phyloP scores from a whole-genome alignment of 257 asterid species.

The Catharanthus roseus region DNA sequence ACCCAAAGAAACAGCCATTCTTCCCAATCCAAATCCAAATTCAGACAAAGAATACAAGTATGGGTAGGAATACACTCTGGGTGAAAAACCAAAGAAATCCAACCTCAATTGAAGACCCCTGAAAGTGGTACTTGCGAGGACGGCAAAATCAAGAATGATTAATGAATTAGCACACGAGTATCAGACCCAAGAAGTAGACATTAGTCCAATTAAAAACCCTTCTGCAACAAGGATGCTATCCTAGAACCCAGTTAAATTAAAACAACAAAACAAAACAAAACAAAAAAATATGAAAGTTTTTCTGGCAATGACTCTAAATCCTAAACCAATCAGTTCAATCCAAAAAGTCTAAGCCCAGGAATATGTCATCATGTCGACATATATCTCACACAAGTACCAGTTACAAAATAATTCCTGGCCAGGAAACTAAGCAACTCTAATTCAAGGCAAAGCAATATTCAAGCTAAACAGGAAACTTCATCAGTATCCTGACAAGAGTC shows the following conservation, averaged over 20 bases:
- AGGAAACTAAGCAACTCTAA: neutral
- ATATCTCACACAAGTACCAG: neutral
- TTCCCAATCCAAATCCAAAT: conserved; percentile 2
- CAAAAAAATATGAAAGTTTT: neutral
- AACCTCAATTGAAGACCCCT: conserved; percentile 19
- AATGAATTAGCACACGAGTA: conserved; percentile 1
- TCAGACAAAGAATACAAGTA: conserved; percentile 10
- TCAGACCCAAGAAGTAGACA: conserved; percentile 14
- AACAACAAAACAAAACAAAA: too few species aligned
- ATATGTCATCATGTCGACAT: conserved; percentile 14
- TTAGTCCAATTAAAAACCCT: neutral
- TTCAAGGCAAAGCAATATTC: neutral
- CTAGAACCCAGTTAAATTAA: neutral
- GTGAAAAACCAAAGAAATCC: conserved; percentile 4
- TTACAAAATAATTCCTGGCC: neutral
- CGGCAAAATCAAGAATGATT: conserved; percentile 6
- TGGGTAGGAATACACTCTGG: conserved; percentile 5
- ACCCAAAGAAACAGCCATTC: conserved; percentile 46
- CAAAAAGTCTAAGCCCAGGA: neutral
- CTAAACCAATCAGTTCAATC: neutral
- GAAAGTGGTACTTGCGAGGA: neutral
- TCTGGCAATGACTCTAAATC: neutral
- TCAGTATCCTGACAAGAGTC: neutral
- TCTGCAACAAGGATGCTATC: neutral
- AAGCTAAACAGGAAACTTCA: neutral